Percentiles rank a stretch among this genome's conserved stretches.
phyloP scores from a whole-genome alignment of 2,329 filamentous ascomycete genomes.

The Paecilomyces sp. region DNA sequence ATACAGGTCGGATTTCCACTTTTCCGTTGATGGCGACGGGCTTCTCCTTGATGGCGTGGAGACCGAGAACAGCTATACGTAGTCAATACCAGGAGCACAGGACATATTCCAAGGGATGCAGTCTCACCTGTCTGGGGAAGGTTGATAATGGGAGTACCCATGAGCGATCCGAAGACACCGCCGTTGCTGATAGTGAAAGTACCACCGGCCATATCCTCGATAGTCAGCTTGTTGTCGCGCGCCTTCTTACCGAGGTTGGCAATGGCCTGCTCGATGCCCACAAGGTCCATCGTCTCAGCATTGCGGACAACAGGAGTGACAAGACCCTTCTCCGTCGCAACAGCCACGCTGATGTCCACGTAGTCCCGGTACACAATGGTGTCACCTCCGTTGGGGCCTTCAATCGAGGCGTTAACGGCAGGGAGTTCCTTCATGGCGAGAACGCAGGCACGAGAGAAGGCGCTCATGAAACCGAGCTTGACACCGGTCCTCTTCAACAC shows the following conservation, averaged over 20 bases:
- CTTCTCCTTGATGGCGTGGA: constrained; percentile 95
- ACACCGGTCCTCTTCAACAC: constrained; percentile 92
- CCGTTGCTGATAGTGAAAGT: constrained; percentile 98
- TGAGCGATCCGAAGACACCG: constrained; percentile 92
- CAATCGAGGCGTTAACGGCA: constrained; percentile 91
- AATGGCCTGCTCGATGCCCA: constrained; percentile 84
- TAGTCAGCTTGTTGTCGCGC: constrained; percentile 90
- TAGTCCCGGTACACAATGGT: constrained; percentile 98
- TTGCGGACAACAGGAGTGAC: constrained; percentile 96
- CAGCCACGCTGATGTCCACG: constrained; percentile 94
- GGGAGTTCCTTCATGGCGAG: constrained; percentile 94
- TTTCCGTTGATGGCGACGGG: constrained; percentile 87
- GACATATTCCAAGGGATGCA: neutral
- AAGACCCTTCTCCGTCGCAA: constrained; percentile 94
- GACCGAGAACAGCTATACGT: constrained; percentile 64
- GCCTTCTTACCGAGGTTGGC: constrained; percentile 96
- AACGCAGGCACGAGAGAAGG: constrained; percentile 83
- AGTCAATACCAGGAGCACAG: constrained; percentile 11
- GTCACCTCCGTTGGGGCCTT: constrained; percentile 88
- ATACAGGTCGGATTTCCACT: constrained; percentile 76
- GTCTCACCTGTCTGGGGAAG: constrained; percentile 68
- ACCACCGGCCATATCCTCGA: constrained; percentile 98
- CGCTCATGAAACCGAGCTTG: constrained; percentile 99
- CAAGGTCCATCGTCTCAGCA: constrained; percentile 77
- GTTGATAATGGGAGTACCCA: constrained; percentile 99